phyloP scores from a whole-genome alignment of 441 rosid species.

The Aleurites moluccanus region DNA sequence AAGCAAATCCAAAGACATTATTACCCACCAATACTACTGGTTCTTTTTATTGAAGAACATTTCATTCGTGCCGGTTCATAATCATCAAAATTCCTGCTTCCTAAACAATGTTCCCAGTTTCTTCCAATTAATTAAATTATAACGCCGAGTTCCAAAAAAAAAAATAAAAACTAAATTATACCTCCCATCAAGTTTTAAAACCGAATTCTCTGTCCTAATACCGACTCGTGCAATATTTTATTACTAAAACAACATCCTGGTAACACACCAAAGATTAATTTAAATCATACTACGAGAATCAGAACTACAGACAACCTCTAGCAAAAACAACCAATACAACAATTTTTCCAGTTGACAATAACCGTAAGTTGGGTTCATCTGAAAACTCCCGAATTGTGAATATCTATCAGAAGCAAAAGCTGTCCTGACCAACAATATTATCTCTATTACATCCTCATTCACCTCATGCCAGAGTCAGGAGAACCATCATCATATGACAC shows the following conservation, averaged over 20 bases:
- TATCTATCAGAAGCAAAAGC: background rate
- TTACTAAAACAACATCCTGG: conserved; percentile 6
- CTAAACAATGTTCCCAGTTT: no score
- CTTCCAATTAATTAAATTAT: no score
- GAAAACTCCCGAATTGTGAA: background rate
- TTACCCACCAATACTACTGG: no score
- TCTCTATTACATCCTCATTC: conserved; percentile 12
- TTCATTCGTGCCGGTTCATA: no score
- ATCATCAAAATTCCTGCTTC: no score
- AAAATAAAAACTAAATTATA: no score
- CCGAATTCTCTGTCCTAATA: background rate
- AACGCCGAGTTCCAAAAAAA: no score
- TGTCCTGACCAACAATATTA: background rate
- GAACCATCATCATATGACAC: conserved; percentile 83
- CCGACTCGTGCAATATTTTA: background rate
- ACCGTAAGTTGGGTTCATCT: background rate
- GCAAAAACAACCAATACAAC: background rate
- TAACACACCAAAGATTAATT: conserved; percentile 15
- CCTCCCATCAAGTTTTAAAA: no score
- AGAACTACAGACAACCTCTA: conserved; percentile 8
- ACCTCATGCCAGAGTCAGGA: conserved; percentile 45
- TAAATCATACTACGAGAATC: background rate
- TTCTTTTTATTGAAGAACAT: no score
- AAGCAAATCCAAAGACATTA: no score
- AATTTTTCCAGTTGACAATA: background rate